These are phyloP conservation scores for Linderina pennispora DNA, from an alignment of 192 early-diverging fungal genomes.

Conservation along the genomic window DNA sequence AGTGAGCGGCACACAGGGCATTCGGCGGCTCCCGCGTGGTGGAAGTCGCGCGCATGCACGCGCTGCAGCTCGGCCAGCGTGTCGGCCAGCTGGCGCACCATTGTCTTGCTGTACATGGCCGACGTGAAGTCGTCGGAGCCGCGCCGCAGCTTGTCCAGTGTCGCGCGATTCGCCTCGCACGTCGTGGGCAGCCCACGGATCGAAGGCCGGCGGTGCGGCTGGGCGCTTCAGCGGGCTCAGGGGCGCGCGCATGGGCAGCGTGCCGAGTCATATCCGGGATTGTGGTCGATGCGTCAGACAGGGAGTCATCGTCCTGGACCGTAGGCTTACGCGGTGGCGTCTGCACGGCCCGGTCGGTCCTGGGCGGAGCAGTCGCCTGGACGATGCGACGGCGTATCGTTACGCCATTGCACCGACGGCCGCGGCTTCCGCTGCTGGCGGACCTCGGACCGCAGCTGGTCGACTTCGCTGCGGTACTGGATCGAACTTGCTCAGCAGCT, in stretches of 20 bases:
- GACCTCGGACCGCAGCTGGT: slow-evolving; percentile 31
- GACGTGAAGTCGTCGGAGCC: slow-evolving; percentile 1
- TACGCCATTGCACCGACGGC: slow-evolving; percentile 39
- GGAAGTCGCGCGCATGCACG: slow-evolving; percentile 30
- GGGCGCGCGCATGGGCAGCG: background rate
- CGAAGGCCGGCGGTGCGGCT: background rate
- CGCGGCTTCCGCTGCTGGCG: slow-evolving; percentile 21
- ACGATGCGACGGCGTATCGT: too few species aligned
- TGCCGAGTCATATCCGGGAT: slow-evolving; percentile 16
- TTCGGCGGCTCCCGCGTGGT: background rate
- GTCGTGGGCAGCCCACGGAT: background rate
- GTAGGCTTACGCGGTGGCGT: background rate
- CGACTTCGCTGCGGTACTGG: slow-evolving; percentile 27
- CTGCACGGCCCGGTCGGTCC: too few species aligned
- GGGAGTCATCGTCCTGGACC: slow-evolving; percentile 4
- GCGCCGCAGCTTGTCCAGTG: slow-evolving; percentile 21
- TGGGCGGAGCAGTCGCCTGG: too few species aligned
- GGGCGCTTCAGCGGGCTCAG: background rate
- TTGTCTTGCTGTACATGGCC: background rate
- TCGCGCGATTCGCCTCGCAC: slow-evolving; percentile 20
- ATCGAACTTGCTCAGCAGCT: slow-evolving; percentile 24
- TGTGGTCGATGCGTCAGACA: slow-evolving; percentile 41
- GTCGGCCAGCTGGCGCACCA: slow-evolving; percentile 27
- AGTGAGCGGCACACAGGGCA: slow-evolving; percentile 32
- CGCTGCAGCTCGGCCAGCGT: slow-evolving; percentile 41